Conservation (phyloP, 2,329 filamentous ascomycete species). For the Lasiodiplodia hormozganensis region DNA sequence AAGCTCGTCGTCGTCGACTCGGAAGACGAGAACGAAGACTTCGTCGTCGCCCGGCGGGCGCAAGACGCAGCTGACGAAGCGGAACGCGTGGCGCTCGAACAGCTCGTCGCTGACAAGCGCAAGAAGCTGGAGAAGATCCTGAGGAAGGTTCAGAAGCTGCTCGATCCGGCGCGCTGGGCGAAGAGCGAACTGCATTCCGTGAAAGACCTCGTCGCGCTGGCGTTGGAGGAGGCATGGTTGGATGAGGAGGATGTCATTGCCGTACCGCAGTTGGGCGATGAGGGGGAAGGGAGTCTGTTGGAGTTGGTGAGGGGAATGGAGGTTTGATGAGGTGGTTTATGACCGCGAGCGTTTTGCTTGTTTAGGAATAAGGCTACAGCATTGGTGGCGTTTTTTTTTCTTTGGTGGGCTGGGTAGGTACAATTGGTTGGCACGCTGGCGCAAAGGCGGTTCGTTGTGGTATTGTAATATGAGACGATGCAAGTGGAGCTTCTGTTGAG, state of each 20-base stretch:
- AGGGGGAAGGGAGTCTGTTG: slow-evolving; percentile 18
- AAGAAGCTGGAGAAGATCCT: slow-evolving; percentile 47
- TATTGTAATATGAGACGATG: too few relatives aligned
- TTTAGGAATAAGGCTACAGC: too few relatives aligned
- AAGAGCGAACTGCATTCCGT: slow-evolving; percentile 39
- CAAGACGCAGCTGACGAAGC: slow-evolving; percentile 41
- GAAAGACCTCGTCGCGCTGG: slow-evolving; percentile 44
- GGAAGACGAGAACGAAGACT: neutral
- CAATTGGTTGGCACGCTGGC: too few relatives aligned
- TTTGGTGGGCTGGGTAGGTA: too few relatives aligned
- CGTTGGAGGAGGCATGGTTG: slow-evolving; percentile 45
- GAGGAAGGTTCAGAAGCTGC: slow-evolving; percentile 43
- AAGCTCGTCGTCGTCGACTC: neutral
- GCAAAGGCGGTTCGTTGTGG: too few relatives aligned
- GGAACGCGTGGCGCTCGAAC: slow-evolving; percentile 31
- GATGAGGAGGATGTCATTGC: slow-evolving; percentile 41
- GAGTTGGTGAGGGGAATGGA: slow-evolving; percentile 15
- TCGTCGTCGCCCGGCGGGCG: slow-evolving; percentile 24
- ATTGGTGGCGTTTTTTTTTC: too few relatives aligned
- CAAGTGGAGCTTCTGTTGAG: too few relatives aligned
- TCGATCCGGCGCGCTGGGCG: slow-evolving; percentile 48
- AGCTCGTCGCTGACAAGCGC: slow-evolving; percentile 44
- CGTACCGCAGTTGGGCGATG: neutral
- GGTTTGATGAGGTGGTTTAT: neutral
- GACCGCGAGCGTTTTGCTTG: too few relatives aligned